A percentile compares a stretch with the other conserved stretches of the same genome.
These are phyloP conservation scores for Nitzschia palea DNA, from an alignment of 108 stramenopile genomes.

Conservation along the genomic window DNA sequence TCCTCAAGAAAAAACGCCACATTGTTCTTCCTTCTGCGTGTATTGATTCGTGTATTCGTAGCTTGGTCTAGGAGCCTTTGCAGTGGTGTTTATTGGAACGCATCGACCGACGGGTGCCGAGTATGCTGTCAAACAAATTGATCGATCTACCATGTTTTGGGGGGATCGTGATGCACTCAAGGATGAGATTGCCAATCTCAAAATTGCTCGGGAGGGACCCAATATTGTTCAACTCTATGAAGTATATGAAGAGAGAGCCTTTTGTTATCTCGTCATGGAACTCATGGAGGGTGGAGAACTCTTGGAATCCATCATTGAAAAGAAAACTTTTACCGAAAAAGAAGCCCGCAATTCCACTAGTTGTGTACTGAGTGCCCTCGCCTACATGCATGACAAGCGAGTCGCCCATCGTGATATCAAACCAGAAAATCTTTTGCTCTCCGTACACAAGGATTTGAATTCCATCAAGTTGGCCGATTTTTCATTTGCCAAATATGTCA, in stretches of 20 bases:
- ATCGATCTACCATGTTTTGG: conserved; percentile 72
- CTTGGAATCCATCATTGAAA: conserved; percentile 89
- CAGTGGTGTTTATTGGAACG: conserved; percentile 67
- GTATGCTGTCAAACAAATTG: conserved; percentile 80
- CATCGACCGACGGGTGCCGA: conserved; percentile 49
- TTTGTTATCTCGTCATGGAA: conserved; percentile 85
- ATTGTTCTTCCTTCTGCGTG: too few relatives aligned
- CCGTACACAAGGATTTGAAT: conserved; percentile 75
- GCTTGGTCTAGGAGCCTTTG: conserved; percentile 81
- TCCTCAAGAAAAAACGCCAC: too few relatives aligned
- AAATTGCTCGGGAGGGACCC: conserved; percentile 56
- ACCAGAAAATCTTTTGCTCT: conserved; percentile 64
- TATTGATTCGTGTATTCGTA: conserved; percentile 8
- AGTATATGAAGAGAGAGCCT: conserved; percentile 59
- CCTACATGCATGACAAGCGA: conserved; percentile 76
- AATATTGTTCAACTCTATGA: conserved; percentile 84
- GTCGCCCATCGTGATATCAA: conserved; percentile 96
- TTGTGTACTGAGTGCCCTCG: conserved; percentile 71
- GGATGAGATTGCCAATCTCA: conserved; percentile 69
- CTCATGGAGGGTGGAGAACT: conserved; percentile 88
- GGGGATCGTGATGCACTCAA: conserved; percentile 59
- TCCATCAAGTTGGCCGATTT: conserved; percentile 97
- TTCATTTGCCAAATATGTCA: conserved; percentile 87
- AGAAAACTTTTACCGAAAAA: conserved; percentile 72
- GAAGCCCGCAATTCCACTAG: conserved; percentile 59